Evolutionary conservation across 345 rosid species (phyloP).

Genomic region (Acer yangbiense): DNA sequence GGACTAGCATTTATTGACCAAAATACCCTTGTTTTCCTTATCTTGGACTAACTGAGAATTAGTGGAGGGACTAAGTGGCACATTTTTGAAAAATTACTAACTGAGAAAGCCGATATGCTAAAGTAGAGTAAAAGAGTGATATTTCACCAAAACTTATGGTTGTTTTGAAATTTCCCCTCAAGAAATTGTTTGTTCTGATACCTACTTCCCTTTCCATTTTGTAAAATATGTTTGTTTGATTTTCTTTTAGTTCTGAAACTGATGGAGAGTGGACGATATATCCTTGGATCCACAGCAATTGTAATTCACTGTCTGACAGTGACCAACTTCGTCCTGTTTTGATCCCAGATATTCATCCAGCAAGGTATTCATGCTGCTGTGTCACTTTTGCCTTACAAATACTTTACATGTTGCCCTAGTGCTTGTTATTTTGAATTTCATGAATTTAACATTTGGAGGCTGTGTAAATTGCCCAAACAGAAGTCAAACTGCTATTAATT

Average conservation of each 20-base stretch:
- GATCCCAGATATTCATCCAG: constrained; percentile 94
- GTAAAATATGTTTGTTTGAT: constrained; percentile 18
- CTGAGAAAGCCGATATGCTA: not conserved
- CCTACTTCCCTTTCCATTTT: not conserved
- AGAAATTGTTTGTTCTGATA: constrained; percentile 11
- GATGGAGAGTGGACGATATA: constrained; percentile 87
- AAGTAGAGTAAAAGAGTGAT: not conserved
- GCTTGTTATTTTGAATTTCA: constrained; percentile 1
- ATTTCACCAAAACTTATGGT: not conserved
- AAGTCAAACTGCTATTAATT: not conserved
- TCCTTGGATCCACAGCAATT: constrained; percentile 98
- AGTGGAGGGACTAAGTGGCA: not conserved
- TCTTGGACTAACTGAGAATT: not conserved
- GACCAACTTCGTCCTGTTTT: constrained; percentile 86
- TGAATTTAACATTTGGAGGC: not conserved
- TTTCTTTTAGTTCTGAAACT: constrained; percentile 44
- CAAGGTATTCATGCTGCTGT: constrained; percentile 52
- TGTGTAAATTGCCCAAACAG: not conserved
- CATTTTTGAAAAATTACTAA: not conserved
- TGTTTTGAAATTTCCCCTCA: not conserved
- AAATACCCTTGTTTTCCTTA: not conserved
- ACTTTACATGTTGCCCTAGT: not conserved
- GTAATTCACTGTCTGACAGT: constrained; percentile 86
- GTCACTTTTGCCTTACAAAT: not conserved
- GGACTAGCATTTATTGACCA: not conserved